A percentile compares a stretch with the other conserved stretches of the same genome.
Conservation (phyloP, 2,329 filamentous ascomycete species). For the Fusarium temperatum region DNA sequence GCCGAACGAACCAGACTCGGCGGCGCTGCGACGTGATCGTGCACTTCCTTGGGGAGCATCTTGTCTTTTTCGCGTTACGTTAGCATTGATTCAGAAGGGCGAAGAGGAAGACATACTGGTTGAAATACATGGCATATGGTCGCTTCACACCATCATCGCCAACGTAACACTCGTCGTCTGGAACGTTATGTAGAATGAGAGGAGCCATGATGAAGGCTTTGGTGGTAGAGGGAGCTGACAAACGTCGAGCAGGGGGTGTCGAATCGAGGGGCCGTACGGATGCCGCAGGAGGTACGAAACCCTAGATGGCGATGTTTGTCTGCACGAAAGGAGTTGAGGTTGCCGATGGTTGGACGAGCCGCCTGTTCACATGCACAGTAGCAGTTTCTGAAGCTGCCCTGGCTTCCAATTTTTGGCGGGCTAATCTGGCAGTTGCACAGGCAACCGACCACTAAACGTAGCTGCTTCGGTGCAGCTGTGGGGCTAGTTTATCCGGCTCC, state of each 20-base stretch:
- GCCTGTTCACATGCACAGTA: slow-evolving; percentile 22
- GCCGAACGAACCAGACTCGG: slow-evolving; percentile 72
- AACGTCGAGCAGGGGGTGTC: background rate
- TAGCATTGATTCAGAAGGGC: background rate
- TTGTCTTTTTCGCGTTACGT: slow-evolving; percentile 50
- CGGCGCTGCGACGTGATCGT: slow-evolving; percentile 62
- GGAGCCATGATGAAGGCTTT: slow-evolving; percentile 61
- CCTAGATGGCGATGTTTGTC: slow-evolving; percentile 1
- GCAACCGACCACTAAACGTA: slow-evolving; percentile 33
- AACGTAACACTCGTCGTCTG: slow-evolving; percentile 72
- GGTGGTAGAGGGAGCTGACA: background rate
- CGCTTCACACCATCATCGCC: slow-evolving; percentile 72
- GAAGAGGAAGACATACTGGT: slow-evolving; percentile 58
- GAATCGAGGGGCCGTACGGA: background rate
- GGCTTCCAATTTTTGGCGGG: slow-evolving; percentile 34
- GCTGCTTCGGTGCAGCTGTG: slow-evolving; percentile 10
- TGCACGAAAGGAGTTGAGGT: background rate
- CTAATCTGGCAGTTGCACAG: slow-evolving; percentile 36
- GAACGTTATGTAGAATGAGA: slow-evolving; percentile 73
- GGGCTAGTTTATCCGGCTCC: slow-evolving; percentile 31
- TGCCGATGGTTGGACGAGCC: slow-evolving; percentile 2
- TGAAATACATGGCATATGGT: slow-evolving; percentile 73
- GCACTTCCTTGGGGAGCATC: slow-evolving; percentile 60
- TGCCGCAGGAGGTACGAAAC: background rate
- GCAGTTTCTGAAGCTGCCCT: slow-evolving; percentile 30